Evolutionary conservation across 805 yeast species (phyloP), one percentile per base, ranked within the genome.

Genomic region (Saturnispora gosingensis): DNA sequence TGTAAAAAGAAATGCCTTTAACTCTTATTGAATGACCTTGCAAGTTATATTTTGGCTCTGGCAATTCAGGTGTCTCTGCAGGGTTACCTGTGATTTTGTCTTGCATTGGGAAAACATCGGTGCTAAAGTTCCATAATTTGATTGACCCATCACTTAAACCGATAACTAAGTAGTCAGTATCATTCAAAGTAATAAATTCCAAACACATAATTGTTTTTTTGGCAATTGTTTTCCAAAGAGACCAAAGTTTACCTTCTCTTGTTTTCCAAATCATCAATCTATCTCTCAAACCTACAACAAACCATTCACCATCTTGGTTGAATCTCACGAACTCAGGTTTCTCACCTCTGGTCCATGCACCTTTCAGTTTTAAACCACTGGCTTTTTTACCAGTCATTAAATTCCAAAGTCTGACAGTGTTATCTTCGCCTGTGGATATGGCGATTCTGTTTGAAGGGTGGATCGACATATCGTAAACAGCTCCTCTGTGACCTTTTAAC

Each of bases 341-440:
- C 67, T 84, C 86, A 6, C 83, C 83, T 53, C 75, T 67, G 57
- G 83, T 81, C 61, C 83, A 86, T 54, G 74, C 79, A 39, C 83
- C 84, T 63, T 77, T 83, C 54, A 86, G 69, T 62, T 85, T 89
- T 67, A 90, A 71, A 10, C 78, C 74, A 1, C 96, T 90, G 18
- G 98, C 98, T 67, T 89, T 90, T 65, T 87, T 86, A 13, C 88
- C 93, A 1, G 97, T 91, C 98, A 93, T 91, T 58, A 93, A 72
- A 64, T 93, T 93, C 99, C 99, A 93, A 53, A 93, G 74, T 62
- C 91, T 75, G 36, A 93, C 75, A 6, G 95, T 85, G 55, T 79
- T 78, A 67, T 93, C 99, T 28, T 78, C 82, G 53, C 95, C 87
- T 4, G 89, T 96, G 54, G 95, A 84, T 27, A 93, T 78, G 5